These are phyloP conservation scores for Wallacemonas collosoma DNA, from an alignment of 208 protist species.

Conservation along the genomic window DNA sequence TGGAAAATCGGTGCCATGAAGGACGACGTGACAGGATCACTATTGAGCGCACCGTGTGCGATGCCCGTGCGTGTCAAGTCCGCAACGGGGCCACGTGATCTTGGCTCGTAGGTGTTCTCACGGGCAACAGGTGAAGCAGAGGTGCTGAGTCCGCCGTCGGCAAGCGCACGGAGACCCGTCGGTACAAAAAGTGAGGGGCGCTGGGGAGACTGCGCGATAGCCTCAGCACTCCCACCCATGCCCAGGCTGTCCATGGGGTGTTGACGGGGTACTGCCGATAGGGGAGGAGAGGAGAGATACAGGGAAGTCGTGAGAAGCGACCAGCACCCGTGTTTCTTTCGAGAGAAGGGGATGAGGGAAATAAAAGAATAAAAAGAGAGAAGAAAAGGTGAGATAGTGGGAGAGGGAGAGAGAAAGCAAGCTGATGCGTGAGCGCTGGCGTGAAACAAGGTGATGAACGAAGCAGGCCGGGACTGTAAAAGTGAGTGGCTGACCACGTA, in stretches of 20 bases:
- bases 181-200: constrained; percentile 1
- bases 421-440: too few relatives aligned
- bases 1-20: constrained; percentile 81
- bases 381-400: too few relatives aligned
- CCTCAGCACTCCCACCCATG: background rate
- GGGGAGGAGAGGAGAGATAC: too few relatives aligned
- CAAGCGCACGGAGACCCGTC: background rate
- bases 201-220: background rate
- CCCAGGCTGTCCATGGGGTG: background rate
- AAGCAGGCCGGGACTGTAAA: background rate
- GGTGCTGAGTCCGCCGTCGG: background rate
- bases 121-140: background rate
- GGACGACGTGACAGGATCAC: constrained; percentile 32
- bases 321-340: too few relatives aligned
- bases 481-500: background rate
- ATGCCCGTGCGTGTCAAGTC: background rate
- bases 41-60: constrained; percentile 1
- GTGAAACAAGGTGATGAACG: too few relatives aligned
- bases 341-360: too few relatives aligned
- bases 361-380: too few relatives aligned
- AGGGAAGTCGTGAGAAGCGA: too few relatives aligned
- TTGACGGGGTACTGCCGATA: too few relatives aligned
- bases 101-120: background rate
- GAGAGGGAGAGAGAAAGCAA: too few relatives aligned
- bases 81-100: background rate